A percentile compares a stretch with the other conserved stretches of the same genome.
Conservation (phyloP, 1,284 basidiomycete species). For the Ustilago tritici region DNA sequence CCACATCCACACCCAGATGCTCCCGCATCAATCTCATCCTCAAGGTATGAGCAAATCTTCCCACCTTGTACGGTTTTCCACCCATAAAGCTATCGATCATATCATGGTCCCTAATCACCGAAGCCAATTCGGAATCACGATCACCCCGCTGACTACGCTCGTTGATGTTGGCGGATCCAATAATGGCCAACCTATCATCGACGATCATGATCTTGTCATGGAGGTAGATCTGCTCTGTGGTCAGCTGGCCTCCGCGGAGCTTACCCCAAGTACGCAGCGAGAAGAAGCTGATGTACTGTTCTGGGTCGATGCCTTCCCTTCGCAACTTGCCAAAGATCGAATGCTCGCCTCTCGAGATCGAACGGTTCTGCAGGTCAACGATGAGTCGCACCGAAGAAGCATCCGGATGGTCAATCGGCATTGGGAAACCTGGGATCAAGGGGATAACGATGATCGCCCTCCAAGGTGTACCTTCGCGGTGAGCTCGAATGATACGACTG, state of each 20-base stretch:
- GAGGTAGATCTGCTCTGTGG: constrained; percentile 80
- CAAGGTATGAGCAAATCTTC: constrained; percentile 93
- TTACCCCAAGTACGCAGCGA: constrained; percentile 94
- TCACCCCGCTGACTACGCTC: constrained; percentile 95
- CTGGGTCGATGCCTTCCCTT: constrained; percentile 85
- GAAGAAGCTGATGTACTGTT: constrained; percentile 92
- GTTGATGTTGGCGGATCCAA: constrained; percentile 99
- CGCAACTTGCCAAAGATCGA: constrained; percentile 90
- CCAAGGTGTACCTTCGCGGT: constrained; percentile 85
- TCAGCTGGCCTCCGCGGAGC: constrained; percentile 83
- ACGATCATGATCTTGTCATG: constrained; percentile 81
- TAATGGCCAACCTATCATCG: constrained; percentile 95
- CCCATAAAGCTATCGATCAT: constrained; percentile 93
- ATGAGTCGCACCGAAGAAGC: constrained; percentile 81
- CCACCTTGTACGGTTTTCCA: constrained; percentile 93
- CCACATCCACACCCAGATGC: constrained; percentile 94
- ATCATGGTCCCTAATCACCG: constrained; percentile 93
- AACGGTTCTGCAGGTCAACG: constrained; percentile 76
- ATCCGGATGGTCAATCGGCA: constrained; percentile 90
- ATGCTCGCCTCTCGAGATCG: constrained; percentile 87
- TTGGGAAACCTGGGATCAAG: constrained; percentile 91
- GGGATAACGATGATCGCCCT: constrained; percentile 93
- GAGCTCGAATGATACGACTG: constrained; percentile 88
- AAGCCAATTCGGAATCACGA: constrained; percentile 93
- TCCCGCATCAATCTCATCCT: constrained; percentile 95